phyloP scores from a whole-genome alignment of 208 protist species.

The Leishmania arabica region DNA sequence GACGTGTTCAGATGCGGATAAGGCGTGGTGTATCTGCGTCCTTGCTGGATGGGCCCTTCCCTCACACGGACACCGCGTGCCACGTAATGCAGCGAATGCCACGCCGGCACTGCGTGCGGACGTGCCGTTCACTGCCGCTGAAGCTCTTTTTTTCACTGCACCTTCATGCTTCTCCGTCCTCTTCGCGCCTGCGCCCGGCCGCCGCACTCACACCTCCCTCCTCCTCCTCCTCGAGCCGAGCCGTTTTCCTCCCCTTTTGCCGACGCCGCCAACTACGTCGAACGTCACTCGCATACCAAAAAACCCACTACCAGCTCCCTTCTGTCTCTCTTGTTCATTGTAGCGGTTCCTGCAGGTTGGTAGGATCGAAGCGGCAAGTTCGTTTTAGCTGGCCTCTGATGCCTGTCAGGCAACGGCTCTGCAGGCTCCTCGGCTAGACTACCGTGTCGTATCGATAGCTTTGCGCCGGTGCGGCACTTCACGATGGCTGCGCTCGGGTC shows the following conservation, averaged over 20 bases:
- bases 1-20: background rate
- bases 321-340: background rate
- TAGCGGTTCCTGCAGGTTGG: background rate
- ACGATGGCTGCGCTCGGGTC: constrained; percentile 83
- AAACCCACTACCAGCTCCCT: background rate
- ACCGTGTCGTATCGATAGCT: background rate
- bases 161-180: background rate
- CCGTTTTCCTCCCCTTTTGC: background rate
- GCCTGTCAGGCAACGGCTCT: background rate
- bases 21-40: background rate
- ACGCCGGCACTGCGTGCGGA: background rate
- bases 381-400: background rate
- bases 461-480: background rate
- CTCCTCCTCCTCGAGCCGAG: background rate
- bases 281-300: background rate
- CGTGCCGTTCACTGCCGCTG: background rate
- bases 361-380: no score
- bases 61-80: background rate
- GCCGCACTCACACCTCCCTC: background rate
- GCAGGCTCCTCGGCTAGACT: no score
- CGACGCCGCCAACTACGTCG: background rate
- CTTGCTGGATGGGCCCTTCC: background rate
- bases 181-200: background rate
- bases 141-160: background rate
- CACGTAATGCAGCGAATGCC: background rate